Conservation (phyloP, 1,284 basidiomycete genomes). For the Austropuccinia psidii region DNA sequence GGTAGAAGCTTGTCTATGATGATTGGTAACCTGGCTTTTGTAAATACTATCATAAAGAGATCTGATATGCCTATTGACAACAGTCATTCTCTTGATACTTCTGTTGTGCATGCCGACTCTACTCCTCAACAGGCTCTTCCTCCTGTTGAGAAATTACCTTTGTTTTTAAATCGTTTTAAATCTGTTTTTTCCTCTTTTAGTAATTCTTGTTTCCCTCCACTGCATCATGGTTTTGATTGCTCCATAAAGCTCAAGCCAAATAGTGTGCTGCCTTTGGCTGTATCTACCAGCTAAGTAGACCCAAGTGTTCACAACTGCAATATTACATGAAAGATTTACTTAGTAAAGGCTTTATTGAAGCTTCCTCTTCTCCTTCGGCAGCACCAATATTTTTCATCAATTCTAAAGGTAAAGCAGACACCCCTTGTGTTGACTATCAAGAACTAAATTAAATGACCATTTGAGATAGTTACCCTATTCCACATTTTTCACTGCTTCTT, state of each 20-base stretch:
- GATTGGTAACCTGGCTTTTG: neutral
- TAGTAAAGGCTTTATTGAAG: conserved; percentile 1
- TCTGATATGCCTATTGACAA: too few relatives aligned
- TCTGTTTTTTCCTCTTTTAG: too few relatives aligned
- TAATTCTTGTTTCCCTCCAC: neutral
- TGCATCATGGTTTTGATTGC: neutral
- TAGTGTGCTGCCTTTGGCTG: neutral
- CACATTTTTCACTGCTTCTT: neutral
- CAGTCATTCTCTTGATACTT: too few relatives aligned
- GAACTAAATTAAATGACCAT: neutral
- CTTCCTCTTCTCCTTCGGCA: conserved; percentile 1
- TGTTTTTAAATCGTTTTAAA: too few relatives aligned
- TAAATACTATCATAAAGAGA: too few relatives aligned
- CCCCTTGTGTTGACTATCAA: conserved; percentile 4
- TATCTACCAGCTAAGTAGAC: neutral
- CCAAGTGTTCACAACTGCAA: neutral
- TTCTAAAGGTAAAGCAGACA: conserved; percentile 16
- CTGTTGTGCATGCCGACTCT: too few relatives aligned
- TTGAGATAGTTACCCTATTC: neutral
- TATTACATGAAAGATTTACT: neutral
- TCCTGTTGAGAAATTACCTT: too few relatives aligned
- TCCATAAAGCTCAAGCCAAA: neutral
- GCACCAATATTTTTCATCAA: conserved; percentile 17
- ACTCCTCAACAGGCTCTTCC: too few relatives aligned
- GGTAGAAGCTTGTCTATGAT: too few relatives aligned